Evolutionary conservation across 805 yeast genomes (phyloP), one percentile per base, ranked within the genome.

Genomic region (Priceomyces castillae): DNA sequence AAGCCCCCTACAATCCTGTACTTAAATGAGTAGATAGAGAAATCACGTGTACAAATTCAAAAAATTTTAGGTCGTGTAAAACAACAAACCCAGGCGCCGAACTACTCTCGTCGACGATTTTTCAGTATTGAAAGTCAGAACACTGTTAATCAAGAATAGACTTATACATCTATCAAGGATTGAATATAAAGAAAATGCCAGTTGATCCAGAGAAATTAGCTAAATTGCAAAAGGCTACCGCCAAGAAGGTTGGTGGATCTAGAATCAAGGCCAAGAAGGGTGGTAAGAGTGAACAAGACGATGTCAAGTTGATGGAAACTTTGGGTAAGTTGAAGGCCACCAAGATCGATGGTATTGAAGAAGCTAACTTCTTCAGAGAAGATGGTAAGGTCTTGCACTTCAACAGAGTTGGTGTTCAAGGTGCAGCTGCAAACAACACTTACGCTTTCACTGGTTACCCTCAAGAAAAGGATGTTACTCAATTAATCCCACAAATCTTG

Each of bases 301-400:
- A 90, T 75, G 77, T 89, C 70, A 90, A 90, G 74, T 79, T 92
- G 69, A 90, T 88, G 74, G 86, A 83, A 58, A 81, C 92, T 62
- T 77, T 92, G 73, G 84, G 82, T 69, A 90, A 90, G 76, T 78
- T 92, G 68, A 84, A 86, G 72, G 95, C 90, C 54, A 87, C 85
- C 72, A 85, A 89, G 61, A 74, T 92, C 58, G 90, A 86, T 56
- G 89, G 86, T 62, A 84, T 92, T 61, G 95, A 89, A 69, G 97
- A 92, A 78, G 98, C 96, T 63, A 92, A 90, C 82, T 87, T 92
- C 79, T 90, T 94, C 86, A 86, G 79, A 72, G 96, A 89, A 53
- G 97, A 92, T 70, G 97, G 97, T 65, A 85, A 84, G 66, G 97
- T 94, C 53, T 76, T 92, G 71, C 97, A 92, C 77, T 89, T 94